phyloP scores from a whole-genome alignment of 2,329 filamentous ascomycete species.

The Coniochaeta pulveracea region DNA sequence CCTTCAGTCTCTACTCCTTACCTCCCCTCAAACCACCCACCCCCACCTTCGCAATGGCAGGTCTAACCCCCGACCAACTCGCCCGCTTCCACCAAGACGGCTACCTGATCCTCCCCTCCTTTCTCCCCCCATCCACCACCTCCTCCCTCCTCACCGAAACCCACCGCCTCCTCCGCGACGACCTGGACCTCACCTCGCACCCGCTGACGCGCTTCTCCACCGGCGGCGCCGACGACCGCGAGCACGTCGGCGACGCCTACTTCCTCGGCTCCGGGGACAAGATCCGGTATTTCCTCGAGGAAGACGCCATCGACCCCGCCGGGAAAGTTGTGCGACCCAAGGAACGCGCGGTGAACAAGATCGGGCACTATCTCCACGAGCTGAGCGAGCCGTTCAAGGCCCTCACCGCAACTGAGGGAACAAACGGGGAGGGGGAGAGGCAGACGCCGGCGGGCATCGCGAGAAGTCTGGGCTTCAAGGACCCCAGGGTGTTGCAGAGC shows the following conservation, averaged over 20 bases:
- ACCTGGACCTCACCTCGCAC: slow-evolving; percentile 71
- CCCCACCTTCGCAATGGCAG: too few relatives aligned
- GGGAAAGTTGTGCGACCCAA: slow-evolving; percentile 68
- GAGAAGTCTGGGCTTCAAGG: slow-evolving; percentile 56
- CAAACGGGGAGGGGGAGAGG: slow-evolving; percentile 28
- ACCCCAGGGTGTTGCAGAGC: slow-evolving; percentile 74
- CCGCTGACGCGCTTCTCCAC: slow-evolving; percentile 93
- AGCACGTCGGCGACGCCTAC: slow-evolving; percentile 89
- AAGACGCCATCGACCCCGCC: slow-evolving; percentile 65
- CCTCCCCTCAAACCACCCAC: too few relatives aligned
- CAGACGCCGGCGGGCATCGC: slow-evolving; percentile 50
- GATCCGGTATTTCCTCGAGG: slow-evolving; percentile 93
- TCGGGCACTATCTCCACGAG: slow-evolving; percentile 66
- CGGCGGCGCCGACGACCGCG: slow-evolving; percentile 49
- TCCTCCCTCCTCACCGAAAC: slow-evolving; percentile 63
- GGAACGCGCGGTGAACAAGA: slow-evolving; percentile 78
- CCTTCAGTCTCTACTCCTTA: too few relatives aligned
- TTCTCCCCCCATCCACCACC: slow-evolving; percentile 56
- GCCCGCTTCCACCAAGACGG: slow-evolving; percentile 68
- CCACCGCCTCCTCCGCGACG: slow-evolving; percentile 52
- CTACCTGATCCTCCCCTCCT: slow-evolving; percentile 77
- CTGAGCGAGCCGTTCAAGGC: slow-evolving; percentile 55
- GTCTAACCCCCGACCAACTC: slow-evolving; percentile 63
- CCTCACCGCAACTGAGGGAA: slow-evolving; percentile 31
- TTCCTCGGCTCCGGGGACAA: slow-evolving; percentile 87